phyloP scores from a whole-genome alignment of 129 eudicot species.

The Gnaphalium uliginosum region DNA sequence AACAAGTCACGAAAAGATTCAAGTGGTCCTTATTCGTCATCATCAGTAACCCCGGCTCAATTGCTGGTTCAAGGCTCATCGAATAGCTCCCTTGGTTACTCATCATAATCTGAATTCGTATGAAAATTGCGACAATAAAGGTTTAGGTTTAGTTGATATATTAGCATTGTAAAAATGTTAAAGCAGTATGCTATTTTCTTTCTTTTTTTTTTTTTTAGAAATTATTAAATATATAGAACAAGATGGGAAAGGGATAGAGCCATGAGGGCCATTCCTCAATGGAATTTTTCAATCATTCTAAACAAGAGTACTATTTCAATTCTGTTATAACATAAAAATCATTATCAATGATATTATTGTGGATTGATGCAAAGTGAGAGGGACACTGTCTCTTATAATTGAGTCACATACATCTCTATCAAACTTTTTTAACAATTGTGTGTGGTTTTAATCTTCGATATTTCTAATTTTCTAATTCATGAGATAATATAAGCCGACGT shows the following conservation, averaged over 20 bases:
- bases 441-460: conserved; percentile 20
- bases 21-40: conserved; percentile 43
- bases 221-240: conserved; percentile 26
- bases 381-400: conserved; percentile 17
- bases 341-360: conserved; percentile 18
- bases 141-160: conserved; percentile 32
- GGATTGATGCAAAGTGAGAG: conserved; percentile 23
- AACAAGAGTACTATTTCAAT: conserved; percentile 11
- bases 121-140: conserved; percentile 32
- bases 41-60: conserved; percentile 72
- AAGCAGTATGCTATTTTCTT: conserved; percentile 7
- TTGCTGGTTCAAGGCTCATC: conserved; percentile 62
- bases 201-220: conserved; percentile 14
- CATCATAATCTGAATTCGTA: conserved; percentile 46
- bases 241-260: conserved; percentile 27
- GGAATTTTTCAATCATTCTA: conserved; percentile 20
- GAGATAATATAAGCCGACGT: conserved; percentile 19
- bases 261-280: conserved; percentile 29
- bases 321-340: conserved; percentile 15
- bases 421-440: background rate
- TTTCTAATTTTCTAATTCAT: background rate
- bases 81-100: conserved; percentile 63
- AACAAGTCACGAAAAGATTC: conserved; percentile 30
- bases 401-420: conserved; percentile 14
- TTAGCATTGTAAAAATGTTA: conserved; percentile 41